A percentile compares a stretch with the other conserved stretches of the same genome.
Evolutionary conservation across 1,284 basidiomycete genomes (phyloP).

Genomic region (Microbotryum scabiosae): DNA sequence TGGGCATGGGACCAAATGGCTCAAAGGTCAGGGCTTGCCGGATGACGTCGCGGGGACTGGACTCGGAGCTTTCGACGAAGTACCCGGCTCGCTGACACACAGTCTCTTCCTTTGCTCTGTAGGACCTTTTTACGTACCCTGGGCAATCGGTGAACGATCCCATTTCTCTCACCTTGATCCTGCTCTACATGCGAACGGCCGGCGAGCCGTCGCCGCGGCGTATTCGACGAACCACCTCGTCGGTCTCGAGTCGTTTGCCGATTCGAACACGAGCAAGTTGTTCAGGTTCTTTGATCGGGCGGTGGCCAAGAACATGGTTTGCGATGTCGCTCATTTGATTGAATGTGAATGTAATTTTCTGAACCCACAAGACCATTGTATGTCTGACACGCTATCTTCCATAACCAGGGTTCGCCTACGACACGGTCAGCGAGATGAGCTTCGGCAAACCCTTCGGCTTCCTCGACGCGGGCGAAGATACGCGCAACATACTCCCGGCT

Average conservation of each 20-base stretch:
- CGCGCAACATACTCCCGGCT: neutral
- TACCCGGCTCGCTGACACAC: slow-evolving; percentile 9
- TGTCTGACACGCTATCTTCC: neutral
- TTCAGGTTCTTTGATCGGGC: slow-evolving; percentile 25
- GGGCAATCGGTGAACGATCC: slow-evolving; percentile 27
- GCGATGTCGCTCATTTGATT: slow-evolving; percentile 31
- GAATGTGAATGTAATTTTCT: slow-evolving; percentile 13
- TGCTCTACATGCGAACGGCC: slow-evolving; percentile 29
- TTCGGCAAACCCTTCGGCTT: slow-evolving; percentile 9
- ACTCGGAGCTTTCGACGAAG: slow-evolving; percentile 21
- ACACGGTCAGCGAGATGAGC: slow-evolving; percentile 33
- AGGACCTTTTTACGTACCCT: slow-evolving; percentile 8
- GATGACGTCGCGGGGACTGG: too few species aligned
- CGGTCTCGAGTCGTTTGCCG: slow-evolving; percentile 34
- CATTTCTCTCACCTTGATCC: slow-evolving; percentile 35
- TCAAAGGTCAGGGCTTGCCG: slow-evolving; percentile 32
- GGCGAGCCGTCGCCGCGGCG: slow-evolving; percentile 31
- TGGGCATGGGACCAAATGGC: slow-evolving; percentile 28
- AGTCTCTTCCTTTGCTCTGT: neutral
- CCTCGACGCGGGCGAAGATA: slow-evolving; percentile 1
- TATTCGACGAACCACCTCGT: slow-evolving; percentile 34
- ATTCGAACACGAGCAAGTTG: slow-evolving; percentile 27
- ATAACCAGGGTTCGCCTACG: slow-evolving; percentile 29
- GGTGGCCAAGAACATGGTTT: slow-evolving; percentile 11
- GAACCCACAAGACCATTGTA: too few species aligned